phyloP scores from a whole-genome alignment of 805 yeast genomes.

The Metschnikowia aberdeeniae region DNA sequence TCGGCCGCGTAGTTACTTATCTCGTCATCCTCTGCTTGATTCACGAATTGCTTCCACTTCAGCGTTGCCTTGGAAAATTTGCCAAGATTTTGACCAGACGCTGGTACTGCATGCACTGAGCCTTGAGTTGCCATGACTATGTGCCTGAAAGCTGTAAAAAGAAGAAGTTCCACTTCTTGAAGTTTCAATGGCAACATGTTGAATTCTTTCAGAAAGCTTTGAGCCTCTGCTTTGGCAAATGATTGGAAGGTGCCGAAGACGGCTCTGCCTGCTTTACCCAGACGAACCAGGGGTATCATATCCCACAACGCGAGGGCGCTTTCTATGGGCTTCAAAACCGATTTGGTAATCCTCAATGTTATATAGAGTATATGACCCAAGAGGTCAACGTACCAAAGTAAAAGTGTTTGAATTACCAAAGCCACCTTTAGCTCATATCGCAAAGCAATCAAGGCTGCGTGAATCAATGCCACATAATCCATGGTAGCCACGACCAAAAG shows the following conservation, averaged over 20 bases:
- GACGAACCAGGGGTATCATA: no score
- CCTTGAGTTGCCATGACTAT: constrained; percentile 1
- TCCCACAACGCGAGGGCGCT: no score
- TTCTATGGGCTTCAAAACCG: not conserved
- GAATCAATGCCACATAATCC: constrained; percentile 1
- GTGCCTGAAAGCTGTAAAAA: not conserved
- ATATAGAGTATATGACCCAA: not conserved
- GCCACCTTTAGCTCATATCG: not conserved
- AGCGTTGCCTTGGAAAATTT: not conserved
- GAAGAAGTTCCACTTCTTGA: constrained; percentile 1
- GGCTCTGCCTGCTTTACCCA: not conserved
- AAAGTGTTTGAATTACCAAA: not conserved
- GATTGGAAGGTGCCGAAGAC: not conserved
- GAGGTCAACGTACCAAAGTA: constrained; percentile 2
- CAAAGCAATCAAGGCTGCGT: not conserved
- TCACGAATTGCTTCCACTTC: not conserved
- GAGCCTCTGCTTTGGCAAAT: not conserved
- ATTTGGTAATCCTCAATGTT: not conserved
- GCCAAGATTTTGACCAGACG: not conserved
- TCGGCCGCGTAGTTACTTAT: not conserved
- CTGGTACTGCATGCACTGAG: not conserved
- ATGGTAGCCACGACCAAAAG: not conserved
- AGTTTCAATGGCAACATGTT: constrained; percentile 4
- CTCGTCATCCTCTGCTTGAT: not conserved
- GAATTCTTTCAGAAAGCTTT: constrained; percentile 2